A percentile compares a stretch with the other conserved stretches of the same genome.
Evolutionary conservation across 2,329 filamentous ascomycete species (phyloP).

Genomic region (Colletotrichum australisinense): DNA sequence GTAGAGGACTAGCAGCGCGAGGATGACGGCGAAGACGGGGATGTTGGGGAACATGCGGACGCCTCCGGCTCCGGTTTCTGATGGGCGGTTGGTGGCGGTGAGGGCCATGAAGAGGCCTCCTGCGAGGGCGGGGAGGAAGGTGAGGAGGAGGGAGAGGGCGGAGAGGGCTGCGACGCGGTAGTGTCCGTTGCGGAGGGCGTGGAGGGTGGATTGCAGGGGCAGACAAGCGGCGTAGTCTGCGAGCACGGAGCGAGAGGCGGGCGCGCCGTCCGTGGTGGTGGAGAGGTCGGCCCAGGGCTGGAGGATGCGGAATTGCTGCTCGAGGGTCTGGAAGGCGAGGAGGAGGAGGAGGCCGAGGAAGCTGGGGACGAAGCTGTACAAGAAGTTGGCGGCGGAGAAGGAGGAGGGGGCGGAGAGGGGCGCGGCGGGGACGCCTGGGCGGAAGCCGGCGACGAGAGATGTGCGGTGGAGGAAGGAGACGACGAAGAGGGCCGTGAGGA

Average conservation of each 20-base stretch:
- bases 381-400: slow-evolving; percentile 89
- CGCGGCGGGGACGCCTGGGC: slow-evolving; percentile 70
- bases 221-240: slow-evolving; percentile 77
- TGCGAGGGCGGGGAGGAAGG: slow-evolving; percentile 73
- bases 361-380: slow-evolving; percentile 83
- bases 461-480: slow-evolving; percentile 81
- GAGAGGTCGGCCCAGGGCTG: slow-evolving; percentile 76
- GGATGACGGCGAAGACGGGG: slow-evolving; percentile 77
- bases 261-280: slow-evolving; percentile 64
- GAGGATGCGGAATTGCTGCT: slow-evolving; percentile 73
- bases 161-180: slow-evolving; percentile 73
- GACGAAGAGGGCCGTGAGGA: slow-evolving; percentile 78
- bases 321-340: slow-evolving; percentile 74
- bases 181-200: slow-evolving; percentile 70
- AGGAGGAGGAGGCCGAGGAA: slow-evolving; percentile 75
- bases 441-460: slow-evolving; percentile 76
- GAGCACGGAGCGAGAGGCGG: slow-evolving; percentile 73
- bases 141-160: slow-evolving; percentile 67
- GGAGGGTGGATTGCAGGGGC: slow-evolving; percentile 69
- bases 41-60: slow-evolving; percentile 79
- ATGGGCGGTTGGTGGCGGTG: slow-evolving; percentile 55
- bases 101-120: slow-evolving; percentile 82
- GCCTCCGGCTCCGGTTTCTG: slow-evolving; percentile 43
- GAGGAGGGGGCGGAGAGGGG: slow-evolving; percentile 66
- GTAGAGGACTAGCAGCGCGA: slow-evolving; percentile 79